Conservation (phyloP, 2,329 filamentous ascomycete genomes). For the Exophiala mesophila region DNA sequence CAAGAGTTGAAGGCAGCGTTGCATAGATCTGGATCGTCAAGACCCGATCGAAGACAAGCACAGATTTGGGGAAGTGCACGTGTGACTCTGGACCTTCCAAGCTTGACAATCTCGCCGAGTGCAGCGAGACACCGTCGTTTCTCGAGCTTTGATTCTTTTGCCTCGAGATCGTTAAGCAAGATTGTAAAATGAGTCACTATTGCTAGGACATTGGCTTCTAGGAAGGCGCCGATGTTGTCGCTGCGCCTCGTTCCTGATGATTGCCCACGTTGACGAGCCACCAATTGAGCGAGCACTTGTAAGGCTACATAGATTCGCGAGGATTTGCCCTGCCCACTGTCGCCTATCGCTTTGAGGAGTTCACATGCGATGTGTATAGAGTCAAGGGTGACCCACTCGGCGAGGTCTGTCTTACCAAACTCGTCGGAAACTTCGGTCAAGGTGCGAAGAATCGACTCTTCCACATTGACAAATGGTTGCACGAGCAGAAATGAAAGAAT, state of each 20-base stretch:
- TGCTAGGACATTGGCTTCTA: slow-evolving; percentile 78
- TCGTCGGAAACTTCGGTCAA: slow-evolving; percentile 64
- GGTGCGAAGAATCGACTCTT: slow-evolving; percentile 63
- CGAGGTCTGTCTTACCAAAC: slow-evolving; percentile 63
- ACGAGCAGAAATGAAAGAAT: slow-evolving; percentile 56
- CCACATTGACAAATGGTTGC: slow-evolving; percentile 60
- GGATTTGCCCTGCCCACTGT: slow-evolving; percentile 53
- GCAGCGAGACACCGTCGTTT: slow-evolving; percentile 73
- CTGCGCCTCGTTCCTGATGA: slow-evolving; percentile 44
- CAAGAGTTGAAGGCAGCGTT: slow-evolving; percentile 78
- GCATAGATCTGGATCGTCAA: slow-evolving; percentile 69
- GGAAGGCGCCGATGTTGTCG: slow-evolving; percentile 65
- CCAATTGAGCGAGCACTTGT: slow-evolving; percentile 46
- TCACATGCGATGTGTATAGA: slow-evolving; percentile 73
- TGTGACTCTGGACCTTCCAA: slow-evolving; percentile 68
- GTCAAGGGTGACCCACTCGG: slow-evolving; percentile 67
- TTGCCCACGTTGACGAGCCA: slow-evolving; percentile 43
- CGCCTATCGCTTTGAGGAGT: slow-evolving; percentile 72
- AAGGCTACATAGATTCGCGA: slow-evolving; percentile 56
- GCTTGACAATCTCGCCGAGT: slow-evolving; percentile 78
- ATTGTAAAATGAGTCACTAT: slow-evolving; percentile 80
- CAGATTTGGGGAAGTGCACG: slow-evolving; percentile 83
- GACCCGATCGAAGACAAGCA: slow-evolving; percentile 82
- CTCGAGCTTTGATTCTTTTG: slow-evolving; percentile 58
- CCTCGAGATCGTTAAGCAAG: slow-evolving; percentile 63